Evolutionary conservation across 805 yeast genomes (phyloP), one percentile per base, ranked within the genome.

Genomic region (Scheffersomyces ergatensis): DNA sequence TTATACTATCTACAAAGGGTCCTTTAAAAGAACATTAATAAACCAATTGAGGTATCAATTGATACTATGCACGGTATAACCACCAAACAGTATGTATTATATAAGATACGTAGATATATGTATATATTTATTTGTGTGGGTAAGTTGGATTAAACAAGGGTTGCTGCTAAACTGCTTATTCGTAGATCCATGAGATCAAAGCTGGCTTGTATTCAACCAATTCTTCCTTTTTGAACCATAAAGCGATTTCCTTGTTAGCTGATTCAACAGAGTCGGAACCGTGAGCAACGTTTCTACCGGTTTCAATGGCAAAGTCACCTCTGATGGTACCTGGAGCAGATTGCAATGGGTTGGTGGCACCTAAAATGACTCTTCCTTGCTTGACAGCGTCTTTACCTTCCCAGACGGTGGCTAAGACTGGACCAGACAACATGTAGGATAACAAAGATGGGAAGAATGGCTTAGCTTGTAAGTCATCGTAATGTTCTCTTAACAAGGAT

Each of bases 321-420:
- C 99, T 89, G 81, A 93, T 93, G 75, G 99, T 93, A 73, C 99
- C 99, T 72, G 98, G 98, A 55, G 95, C 92, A 59, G 97, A 87
- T 60, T 80, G 83, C 68, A 85, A 79, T 68, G 99, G 99, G 87
- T 93, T 92, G 73, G 99, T 93, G 59, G 99, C 98, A 76, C 99
- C 99, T 63, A 93, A 83, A 70, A 93, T 83, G 62, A 79, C 83
- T 78, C 99, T 86, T 71, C 99, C 99, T 73, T 88, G 96, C 79
- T 92, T 90, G 72, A 93, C 99, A 70, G 83, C 99, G 65, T 93
- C 97, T 80, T 90, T 93, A 75, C 99, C 99, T 77, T 93, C 98
- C 99, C 99, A 93, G 60, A 90, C 97, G 69, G 97, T 93, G 60
- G 99, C 99, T 62, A 92, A 82, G 58, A 93, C 85, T 67, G 99